These are phyloP conservation scores for Globisporangium paddicum DNA, from an alignment of 352 stramenopile genomes.

Conservation along the genomic window DNA sequence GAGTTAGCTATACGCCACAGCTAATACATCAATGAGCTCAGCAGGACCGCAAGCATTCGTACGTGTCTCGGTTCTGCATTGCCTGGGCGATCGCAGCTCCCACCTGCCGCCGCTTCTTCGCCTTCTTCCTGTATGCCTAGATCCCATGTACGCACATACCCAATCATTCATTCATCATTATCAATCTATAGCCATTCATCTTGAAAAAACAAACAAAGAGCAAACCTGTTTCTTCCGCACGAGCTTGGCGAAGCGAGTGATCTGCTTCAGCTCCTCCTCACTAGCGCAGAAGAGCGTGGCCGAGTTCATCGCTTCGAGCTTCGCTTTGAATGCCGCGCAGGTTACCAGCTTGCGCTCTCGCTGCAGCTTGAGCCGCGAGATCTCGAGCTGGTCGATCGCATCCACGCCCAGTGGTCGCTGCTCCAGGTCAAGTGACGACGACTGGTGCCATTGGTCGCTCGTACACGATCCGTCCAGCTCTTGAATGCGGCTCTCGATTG, in stretches of 20 bases:
- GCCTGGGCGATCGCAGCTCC: conserved; percentile 4
- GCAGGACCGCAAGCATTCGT: background rate
- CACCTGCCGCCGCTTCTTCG: conserved; percentile 3
- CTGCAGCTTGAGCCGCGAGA: conserved; percentile 23
- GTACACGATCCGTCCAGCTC: background rate
- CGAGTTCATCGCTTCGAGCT: conserved; percentile 19
- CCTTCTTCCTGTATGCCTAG: conserved; percentile 14
- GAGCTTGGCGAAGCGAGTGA: conserved; percentile 18
- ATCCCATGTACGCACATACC: too few relatives aligned
- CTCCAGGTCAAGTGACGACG: background rate
- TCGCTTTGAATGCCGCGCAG: conserved; percentile 17
- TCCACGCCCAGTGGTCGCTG: background rate
- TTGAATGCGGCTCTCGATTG: conserved; percentile 11
- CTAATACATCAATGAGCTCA: too few relatives aligned
- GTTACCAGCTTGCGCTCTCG: conserved; percentile 15
- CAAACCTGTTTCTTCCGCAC: conserved; percentile 29
- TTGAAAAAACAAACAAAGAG: background rate
- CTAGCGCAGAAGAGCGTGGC: conserved; percentile 10
- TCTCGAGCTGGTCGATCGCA: conserved; percentile 7
- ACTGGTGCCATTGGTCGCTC: background rate
- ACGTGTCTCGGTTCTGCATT: conserved; percentile 3
- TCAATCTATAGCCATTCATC: too few relatives aligned
- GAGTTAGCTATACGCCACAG: too few relatives aligned
- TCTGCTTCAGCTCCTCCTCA: background rate
- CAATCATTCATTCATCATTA: too few relatives aligned